These are phyloP conservation scores for Didymella glomerata DNA, from an alignment of 2,329 filamentous ascomycete genomes.

Conservation along the genomic window DNA sequence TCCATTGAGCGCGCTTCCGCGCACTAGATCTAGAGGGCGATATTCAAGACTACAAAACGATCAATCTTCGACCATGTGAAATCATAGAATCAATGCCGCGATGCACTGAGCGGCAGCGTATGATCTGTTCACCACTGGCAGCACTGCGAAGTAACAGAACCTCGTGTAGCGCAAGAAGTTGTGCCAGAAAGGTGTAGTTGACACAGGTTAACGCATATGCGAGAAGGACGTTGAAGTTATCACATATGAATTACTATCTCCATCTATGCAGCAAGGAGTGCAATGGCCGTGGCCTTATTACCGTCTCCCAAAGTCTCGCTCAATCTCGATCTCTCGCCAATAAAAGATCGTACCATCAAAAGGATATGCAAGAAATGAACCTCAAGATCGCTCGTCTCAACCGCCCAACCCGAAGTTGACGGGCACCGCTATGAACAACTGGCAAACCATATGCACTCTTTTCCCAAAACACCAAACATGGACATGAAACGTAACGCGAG, in stretches of 20 bases:
- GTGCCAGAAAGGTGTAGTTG: too few relatives aligned
- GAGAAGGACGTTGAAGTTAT: not conserved
- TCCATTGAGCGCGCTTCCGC: too few relatives aligned
- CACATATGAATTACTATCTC: not conserved
- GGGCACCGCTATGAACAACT: slow-evolving; percentile 1
- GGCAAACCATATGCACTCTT: slow-evolving; percentile 10
- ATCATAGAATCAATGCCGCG: too few relatives aligned
- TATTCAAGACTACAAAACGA: too few relatives aligned
- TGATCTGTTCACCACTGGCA: too few relatives aligned
- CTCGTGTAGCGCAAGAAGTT: too few relatives aligned
- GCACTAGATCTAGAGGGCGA: too few relatives aligned
- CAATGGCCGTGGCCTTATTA: slow-evolving; percentile 8
- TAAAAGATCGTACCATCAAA: slow-evolving; percentile 9
- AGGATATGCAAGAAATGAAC: slow-evolving; percentile 18
- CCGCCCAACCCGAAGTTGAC: not conserved
- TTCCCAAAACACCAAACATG: slow-evolving; percentile 18
- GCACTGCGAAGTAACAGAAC: too few relatives aligned
- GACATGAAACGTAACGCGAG: slow-evolving; percentile 17
- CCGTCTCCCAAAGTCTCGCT: not conserved
- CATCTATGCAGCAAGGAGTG: not conserved
- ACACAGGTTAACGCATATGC: too few relatives aligned
- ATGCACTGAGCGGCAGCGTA: too few relatives aligned
- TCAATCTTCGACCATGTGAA: too few relatives aligned
- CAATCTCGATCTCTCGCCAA: not conserved
- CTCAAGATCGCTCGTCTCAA: not conserved